Base-by-base conservation (phyloP, 257 asterid genomes). In the Petunia axillaris region DNA sequence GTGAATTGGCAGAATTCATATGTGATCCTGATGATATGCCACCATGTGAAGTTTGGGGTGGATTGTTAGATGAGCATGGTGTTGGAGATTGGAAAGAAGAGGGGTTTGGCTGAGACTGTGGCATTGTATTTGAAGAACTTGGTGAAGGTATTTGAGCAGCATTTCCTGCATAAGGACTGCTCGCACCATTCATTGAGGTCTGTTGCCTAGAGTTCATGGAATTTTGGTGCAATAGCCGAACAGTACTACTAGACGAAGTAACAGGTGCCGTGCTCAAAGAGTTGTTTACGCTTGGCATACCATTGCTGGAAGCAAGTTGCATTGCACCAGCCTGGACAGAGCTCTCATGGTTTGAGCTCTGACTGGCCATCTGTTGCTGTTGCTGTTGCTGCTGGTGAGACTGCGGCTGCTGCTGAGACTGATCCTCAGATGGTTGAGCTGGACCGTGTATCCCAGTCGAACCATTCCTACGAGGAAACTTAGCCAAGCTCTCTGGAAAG, bases 401-500 rank as follows among this genome's bases (percentile, higher is more conserved):
- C n/a, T 83, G 85, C 2, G 84, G 90, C 70, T 77, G 87, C 76
- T 78, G 80, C 55, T 77, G 80, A 41, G 73, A 16, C 80, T 89
- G 97, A 76, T 87, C 87, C 62, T 89, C 97, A 1, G 87, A 80
- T 64, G 87, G 94, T 82, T 89, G 97, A 65, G 88, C 79, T 84
- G 90, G 95, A 67, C 88, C 87, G 83, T 86, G 94, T 84, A 88
- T 87, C 65, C 89, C 85, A 36, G 91, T 76, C n/a, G 97, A 81
- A 80, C 85, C 87, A 62, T 93, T 83, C 58, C 87, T 85, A 81
- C 98, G 89, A 80, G 98, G 99, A 84, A 89, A 94, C 89, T 94
- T 96, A 66, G 94, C 85, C 90, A 96, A 87, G 83, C 99, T 96
- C 87, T 94, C 99, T 96, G 93, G 4, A 71, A 77, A 87, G 80